phyloP scores from a whole-genome alignment of 495 filamentous ascomycete species.

The Talaromyces ruber region DNA sequence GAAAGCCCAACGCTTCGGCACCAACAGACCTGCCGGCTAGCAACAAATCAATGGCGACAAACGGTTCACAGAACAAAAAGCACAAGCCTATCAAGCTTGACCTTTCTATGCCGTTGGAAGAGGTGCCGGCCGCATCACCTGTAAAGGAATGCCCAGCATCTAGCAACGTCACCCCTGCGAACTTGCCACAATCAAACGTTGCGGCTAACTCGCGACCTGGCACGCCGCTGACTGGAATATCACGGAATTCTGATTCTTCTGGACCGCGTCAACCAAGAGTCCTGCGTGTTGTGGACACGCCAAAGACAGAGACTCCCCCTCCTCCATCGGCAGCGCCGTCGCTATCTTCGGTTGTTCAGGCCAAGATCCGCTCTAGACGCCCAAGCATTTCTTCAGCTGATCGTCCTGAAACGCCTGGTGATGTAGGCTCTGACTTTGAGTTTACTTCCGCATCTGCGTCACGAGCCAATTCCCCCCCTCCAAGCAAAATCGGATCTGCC shows the following conservation, averaged over 20 bases:
- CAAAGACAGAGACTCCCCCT: slow-evolving; percentile 56
- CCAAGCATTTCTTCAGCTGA: slow-evolving; percentile 53
- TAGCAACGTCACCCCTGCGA: slow-evolving; percentile 15
- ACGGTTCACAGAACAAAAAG: slow-evolving; percentile 8
- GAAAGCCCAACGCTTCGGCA: slow-evolving; percentile 16
- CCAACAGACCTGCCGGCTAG: slow-evolving; percentile 13
- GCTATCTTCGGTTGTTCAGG: slow-evolving; percentile 25
- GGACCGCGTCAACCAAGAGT: slow-evolving; percentile 40
- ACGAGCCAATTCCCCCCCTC: slow-evolving; percentile 80
- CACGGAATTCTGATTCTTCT: slow-evolving; percentile 41
- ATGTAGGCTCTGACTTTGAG: slow-evolving; percentile 68
- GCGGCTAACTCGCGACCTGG: slow-evolving; percentile 26
- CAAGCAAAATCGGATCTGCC: slow-evolving; percentile 66
- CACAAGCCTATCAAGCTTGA: slow-evolving; percentile 25
- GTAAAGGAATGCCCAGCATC: slow-evolving; percentile 10
- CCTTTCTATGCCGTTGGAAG: slow-evolving; percentile 11
- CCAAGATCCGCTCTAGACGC: slow-evolving; percentile 44
- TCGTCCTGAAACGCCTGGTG: slow-evolving; percentile 72
- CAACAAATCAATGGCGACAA: background rate
- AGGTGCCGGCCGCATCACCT: slow-evolving; percentile 10
- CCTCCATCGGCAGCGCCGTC: slow-evolving; percentile 25
- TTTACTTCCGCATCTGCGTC: slow-evolving; percentile 73
- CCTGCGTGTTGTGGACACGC: slow-evolving; percentile 62
- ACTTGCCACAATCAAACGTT: slow-evolving; percentile 2
- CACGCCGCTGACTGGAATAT: slow-evolving; percentile 28